Percentiles rank a stretch among this genome's conserved stretches.
These are phyloP conservation scores for Dactylorhiza incarnata DNA, from an alignment of 106 monocot genomes.

Conservation along the genomic window DNA sequence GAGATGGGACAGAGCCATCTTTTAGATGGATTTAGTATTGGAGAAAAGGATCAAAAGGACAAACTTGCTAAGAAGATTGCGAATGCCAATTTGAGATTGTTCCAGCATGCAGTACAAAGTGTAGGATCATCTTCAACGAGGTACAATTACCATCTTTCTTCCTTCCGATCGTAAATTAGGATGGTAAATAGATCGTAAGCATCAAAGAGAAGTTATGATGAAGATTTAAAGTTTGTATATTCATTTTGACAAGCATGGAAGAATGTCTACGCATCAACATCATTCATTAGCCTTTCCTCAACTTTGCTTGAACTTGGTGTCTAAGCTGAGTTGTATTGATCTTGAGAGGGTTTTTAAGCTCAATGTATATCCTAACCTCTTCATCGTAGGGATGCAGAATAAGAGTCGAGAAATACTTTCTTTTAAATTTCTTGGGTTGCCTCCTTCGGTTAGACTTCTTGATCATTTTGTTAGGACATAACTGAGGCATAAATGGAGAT, in stretches of 20 bases:
- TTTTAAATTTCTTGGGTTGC: too few species aligned
- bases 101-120: conserved; percentile 8
- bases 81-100: background rate
- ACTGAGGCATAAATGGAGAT: too few species aligned
- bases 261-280: background rate
- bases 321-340: background rate
- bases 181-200: background rate
- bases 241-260: background rate
- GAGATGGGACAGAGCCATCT: conserved; percentile 9
- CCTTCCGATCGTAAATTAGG: background rate
- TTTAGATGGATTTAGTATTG: conserved; percentile 7
- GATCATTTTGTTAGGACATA: too few species aligned
- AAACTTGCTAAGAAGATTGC: conserved; percentile 7
- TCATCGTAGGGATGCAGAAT: background rate
- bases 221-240: background rate
- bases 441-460: too few species aligned
- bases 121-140: background rate
- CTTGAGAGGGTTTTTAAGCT: background rate
- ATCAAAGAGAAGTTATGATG: background rate
- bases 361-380: background rate
- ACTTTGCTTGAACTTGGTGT: background rate
- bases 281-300: background rate
- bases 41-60: background rate
- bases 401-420: background rate
- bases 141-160: background rate